A percentile compares a stretch with the other conserved stretches of the same genome.
Evolutionary conservation across 2,329 filamentous ascomycete species (phyloP).

Genomic region (Akanthomyces muscarius): DNA sequence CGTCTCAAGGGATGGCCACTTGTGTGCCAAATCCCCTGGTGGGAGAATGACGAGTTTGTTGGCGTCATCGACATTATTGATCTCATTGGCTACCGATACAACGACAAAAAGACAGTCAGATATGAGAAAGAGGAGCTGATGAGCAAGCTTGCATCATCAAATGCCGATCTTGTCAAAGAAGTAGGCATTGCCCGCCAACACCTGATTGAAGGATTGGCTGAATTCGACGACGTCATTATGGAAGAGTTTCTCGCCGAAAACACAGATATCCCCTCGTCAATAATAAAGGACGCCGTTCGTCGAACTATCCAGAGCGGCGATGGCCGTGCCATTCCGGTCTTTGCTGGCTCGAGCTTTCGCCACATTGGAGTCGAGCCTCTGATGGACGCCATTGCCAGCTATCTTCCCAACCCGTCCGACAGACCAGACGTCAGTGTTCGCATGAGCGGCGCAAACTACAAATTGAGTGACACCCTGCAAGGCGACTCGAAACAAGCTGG

Average conservation of each 20-base stretch:
- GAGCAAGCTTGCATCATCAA: slow-evolving; percentile 39
- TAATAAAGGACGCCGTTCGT: slow-evolving; percentile 71
- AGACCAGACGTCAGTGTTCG: slow-evolving; percentile 75
- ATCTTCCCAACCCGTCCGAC: slow-evolving; percentile 79
- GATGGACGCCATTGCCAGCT: slow-evolving; percentile 81
- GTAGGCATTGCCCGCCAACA: slow-evolving; percentile 70
- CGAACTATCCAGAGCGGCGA: slow-evolving; percentile 64
- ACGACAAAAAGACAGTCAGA: slow-evolving; percentile 37
- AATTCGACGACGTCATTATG: slow-evolving; percentile 82
- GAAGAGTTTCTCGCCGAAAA: slow-evolving; percentile 77
- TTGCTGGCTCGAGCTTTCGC: slow-evolving; percentile 86
- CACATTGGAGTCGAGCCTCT: slow-evolving; percentile 93
- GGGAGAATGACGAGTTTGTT: slow-evolving; percentile 72
- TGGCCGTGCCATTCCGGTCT: slow-evolving; percentile 76
- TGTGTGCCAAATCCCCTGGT: slow-evolving; percentile 94
- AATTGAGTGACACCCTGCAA: slow-evolving; percentile 36
- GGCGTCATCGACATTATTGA: slow-evolving; percentile 83
- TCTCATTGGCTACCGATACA: slow-evolving; percentile 70
- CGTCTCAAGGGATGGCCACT: slow-evolving; percentile 80
- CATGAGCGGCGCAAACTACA: slow-evolving; percentile 51
- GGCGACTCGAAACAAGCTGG: slow-evolving; percentile 34
- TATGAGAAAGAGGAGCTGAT: slow-evolving; percentile 29
- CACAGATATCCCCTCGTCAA: slow-evolving; percentile 64
- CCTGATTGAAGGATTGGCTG: slow-evolving; percentile 78
- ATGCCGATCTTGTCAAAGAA: slow-evolving; percentile 59